A percentile compares a stretch with the other conserved stretches of the same genome.
Evolutionary conservation across 2,329 filamentous ascomycete species (phyloP).

Genomic region (Sphaerulina vaccinii): DNA sequence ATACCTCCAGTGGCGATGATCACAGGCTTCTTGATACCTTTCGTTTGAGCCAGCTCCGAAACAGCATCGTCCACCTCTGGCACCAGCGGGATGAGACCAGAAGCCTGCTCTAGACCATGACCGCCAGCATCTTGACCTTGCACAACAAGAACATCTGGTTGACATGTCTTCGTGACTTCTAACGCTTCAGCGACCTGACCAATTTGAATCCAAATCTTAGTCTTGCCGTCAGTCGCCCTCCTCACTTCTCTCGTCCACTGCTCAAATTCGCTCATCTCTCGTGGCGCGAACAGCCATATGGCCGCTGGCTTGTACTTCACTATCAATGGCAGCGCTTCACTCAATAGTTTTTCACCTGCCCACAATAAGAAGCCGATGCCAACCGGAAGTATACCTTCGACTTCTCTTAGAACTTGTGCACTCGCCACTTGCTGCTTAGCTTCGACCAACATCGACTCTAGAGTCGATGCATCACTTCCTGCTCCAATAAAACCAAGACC

Average conservation of each 20-base stretch:
- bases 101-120: constrained; percentile 57
- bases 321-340: constrained; percentile 53
- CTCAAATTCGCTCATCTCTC: constrained; percentile 40
- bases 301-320: constrained; percentile 52
- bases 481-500: constrained; percentile 50
- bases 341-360: constrained; percentile 42
- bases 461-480: constrained; percentile 42
- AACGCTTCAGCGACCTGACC: constrained; percentile 59
- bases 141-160: constrained; percentile 58
- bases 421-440: constrained; percentile 29
- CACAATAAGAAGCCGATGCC: constrained; percentile 64
- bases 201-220: constrained; percentile 59
- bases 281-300: constrained; percentile 67
- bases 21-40: constrained; percentile 29
- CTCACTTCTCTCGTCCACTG: constrained; percentile 38
- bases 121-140: constrained; percentile 66
- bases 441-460: constrained; percentile 35
- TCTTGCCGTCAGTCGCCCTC: constrained; percentile 38
- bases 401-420: constrained; percentile 22
- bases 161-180: constrained; percentile 48
- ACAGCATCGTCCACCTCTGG: constrained; percentile 57
- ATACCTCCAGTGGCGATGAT: constrained; percentile 62
- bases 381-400: constrained; percentile 46
- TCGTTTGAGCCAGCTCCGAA: constrained; percentile 22
- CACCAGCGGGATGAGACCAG: constrained; percentile 56